Conservation (phyloP, 2,329 filamentous ascomycete genomes). For the Fragosphaeria purpurea region DNA sequence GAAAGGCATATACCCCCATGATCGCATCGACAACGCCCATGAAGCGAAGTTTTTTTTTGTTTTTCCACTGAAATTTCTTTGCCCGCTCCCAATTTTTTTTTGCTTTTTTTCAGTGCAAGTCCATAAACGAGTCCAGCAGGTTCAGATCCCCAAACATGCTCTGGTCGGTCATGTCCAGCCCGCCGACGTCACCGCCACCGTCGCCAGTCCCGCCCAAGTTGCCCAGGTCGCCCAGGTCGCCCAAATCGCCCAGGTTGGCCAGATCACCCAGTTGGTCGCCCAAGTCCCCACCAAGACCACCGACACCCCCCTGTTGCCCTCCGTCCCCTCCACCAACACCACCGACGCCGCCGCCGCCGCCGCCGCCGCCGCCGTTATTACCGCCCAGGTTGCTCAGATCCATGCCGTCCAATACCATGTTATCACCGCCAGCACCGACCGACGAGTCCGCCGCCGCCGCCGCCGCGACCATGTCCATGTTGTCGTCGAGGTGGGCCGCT, state of each 20-base stretch:
- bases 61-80: no score
- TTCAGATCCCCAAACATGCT: constrained; percentile 16
- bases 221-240: constrained; percentile 7
- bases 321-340: neutral
- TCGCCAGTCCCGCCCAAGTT: constrained; percentile 5
- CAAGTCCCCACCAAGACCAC: constrained; percentile 3
- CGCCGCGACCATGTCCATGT: constrained; percentile 9
- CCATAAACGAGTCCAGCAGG: constrained; percentile 15
- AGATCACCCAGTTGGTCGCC: constrained; percentile 10
- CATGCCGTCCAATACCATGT: constrained; percentile 6
- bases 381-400: neutral
- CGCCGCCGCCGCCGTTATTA: neutral
- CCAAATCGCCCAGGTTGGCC: constrained; percentile 5
- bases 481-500: constrained; percentile 4
- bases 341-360: neutral
- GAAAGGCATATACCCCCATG: no score
- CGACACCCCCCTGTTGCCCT: no score
- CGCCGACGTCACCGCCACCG: neutral
- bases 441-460: constrained; percentile 1
- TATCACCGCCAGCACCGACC: neutral
- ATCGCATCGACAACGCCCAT: no score
- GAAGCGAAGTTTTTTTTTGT: no score
- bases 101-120: constrained; percentile 7
- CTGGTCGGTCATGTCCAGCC: constrained; percentile 12
- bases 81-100: no score